phyloP scores from a whole-genome alignment of 2,329 filamentous ascomycete species.

The Fusarium siculi region DNA sequence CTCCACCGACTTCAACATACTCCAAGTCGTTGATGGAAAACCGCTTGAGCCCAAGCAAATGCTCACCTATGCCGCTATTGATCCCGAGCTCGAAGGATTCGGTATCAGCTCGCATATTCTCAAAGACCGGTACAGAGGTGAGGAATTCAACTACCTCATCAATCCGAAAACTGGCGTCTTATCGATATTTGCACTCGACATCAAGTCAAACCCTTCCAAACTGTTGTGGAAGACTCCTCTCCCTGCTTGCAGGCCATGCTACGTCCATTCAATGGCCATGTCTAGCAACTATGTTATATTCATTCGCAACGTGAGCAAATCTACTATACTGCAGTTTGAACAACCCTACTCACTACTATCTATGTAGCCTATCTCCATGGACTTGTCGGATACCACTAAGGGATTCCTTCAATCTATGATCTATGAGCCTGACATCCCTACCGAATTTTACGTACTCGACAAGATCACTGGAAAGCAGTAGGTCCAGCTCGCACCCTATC shows the following conservation, averaged over 20 bases:
- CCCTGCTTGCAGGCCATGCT: neutral
- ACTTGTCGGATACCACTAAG: neutral
- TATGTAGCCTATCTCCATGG: neutral
- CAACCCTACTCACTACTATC: rapidly evolving
- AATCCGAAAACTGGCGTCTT: neutral
- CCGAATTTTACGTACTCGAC: neutral
- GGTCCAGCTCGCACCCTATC: no score
- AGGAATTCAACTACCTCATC: neutral
- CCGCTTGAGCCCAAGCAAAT: neutral
- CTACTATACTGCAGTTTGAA: neutral
- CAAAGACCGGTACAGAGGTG: neutral
- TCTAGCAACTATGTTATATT: neutral
- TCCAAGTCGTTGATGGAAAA: neutral
- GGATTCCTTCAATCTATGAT: neutral
- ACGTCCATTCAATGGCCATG: neutral
- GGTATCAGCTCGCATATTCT: neutral
- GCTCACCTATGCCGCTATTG: neutral
- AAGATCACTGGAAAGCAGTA: neutral
- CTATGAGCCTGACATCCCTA: neutral
- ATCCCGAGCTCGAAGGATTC: neutral
- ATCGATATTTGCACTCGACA: neutral
- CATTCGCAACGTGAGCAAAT: neutral
- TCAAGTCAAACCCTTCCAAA: neutral
- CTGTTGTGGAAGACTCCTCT: neutral
- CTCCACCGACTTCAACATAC: neutral